Evolutionary conservation across 352 stramenopile genomes (phyloP).

Genomic region (Phytophthora sansomeana): DNA sequence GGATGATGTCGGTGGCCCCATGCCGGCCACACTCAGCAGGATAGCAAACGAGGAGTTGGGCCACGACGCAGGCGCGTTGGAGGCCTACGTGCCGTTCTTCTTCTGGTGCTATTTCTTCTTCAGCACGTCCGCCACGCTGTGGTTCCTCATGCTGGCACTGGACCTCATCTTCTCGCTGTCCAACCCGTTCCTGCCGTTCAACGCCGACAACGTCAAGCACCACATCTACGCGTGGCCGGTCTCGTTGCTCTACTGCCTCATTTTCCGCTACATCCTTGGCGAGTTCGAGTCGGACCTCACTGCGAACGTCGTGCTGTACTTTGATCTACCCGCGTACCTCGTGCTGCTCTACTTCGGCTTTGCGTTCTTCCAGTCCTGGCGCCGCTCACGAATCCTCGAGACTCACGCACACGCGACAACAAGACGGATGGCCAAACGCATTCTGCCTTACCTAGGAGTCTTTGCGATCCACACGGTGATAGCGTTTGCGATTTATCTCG

Average conservation of each 20-base stretch:
- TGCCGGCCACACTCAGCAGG: constrained; percentile 63
- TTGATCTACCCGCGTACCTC: constrained; percentile 71
- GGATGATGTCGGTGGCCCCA: constrained; percentile 19
- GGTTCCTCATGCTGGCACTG: constrained; percentile 87
- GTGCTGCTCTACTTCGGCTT: constrained; percentile 74
- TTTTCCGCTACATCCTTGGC: constrained; percentile 73
- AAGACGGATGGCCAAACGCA: constrained; percentile 84
- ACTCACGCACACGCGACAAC: constrained; percentile 81
- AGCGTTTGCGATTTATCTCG: constrained; percentile 61
- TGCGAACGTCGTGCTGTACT: constrained; percentile 70
- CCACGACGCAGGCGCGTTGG: constrained; percentile 34
- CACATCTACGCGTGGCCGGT: constrained; percentile 83
- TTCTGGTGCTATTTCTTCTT: constrained; percentile 91
- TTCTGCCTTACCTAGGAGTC: constrained; percentile 77
- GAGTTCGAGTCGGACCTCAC: constrained; percentile 31
- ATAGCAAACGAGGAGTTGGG: constrained; percentile 68
- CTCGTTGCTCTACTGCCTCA: constrained; percentile 69
- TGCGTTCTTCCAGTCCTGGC: constrained; percentile 70
- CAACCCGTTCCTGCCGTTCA: constrained; percentile 89
- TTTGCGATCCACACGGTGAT: constrained; percentile 64
- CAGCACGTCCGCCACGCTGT: constrained; percentile 77
- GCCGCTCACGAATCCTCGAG: constrained; percentile 76
- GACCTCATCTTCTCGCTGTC: constrained; percentile 90
- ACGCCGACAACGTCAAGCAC: constrained; percentile 87
- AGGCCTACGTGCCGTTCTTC: constrained; percentile 73